Evolutionary conservation across 257 asterid genomes (phyloP), one percentile per base, ranked within the genome.

Genomic region (Paraleonurus japonicus): DNA sequence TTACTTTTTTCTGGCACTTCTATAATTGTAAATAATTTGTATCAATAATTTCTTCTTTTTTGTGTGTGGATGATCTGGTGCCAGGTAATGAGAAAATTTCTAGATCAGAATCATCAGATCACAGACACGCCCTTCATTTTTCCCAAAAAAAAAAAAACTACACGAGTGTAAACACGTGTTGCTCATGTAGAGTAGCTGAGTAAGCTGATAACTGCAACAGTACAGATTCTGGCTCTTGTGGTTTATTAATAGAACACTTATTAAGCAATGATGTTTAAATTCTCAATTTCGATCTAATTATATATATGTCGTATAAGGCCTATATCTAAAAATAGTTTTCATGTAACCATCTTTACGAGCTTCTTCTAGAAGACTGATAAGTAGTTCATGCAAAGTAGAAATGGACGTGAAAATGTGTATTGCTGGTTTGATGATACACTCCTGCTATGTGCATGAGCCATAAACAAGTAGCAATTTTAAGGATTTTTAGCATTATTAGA

Each of bases 181-280:
- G 58, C 30, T 66, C 59, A 45, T 64, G 8, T 22, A 23, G 61
- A 55, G 8, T 22, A 23, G 61, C 65, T 35, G 26, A 50, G 67
- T 48, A 58, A 71, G 45, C 48, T 71, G 73, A 77, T 65, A 39
- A 33, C 23, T 70, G 60, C 8, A 3, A 26, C 53, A 7, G 27
- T 65, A 23, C 19, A 12, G 13, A 69, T 54, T 23, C 51, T 43
- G 32, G 4, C 3, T 8, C 64, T 30, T 39, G 57, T 59, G 74
- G 61, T 67, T 43, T 47, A 45, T 58, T 48, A 15, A 2, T 11
- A 22, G 11, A 10, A 59, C 24, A 5, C 67, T 32, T 39, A 41
- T 53, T 41, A 37, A 17, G 8, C 15, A 53, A 23, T 41, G 6
- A 8, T n/a, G n/a, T 63, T 24, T 39, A 5, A 28, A 62, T 32